phyloP scores from a whole-genome alignment of 2,329 filamentous ascomycete species.

The Sporothrix variecibatus region DNA sequence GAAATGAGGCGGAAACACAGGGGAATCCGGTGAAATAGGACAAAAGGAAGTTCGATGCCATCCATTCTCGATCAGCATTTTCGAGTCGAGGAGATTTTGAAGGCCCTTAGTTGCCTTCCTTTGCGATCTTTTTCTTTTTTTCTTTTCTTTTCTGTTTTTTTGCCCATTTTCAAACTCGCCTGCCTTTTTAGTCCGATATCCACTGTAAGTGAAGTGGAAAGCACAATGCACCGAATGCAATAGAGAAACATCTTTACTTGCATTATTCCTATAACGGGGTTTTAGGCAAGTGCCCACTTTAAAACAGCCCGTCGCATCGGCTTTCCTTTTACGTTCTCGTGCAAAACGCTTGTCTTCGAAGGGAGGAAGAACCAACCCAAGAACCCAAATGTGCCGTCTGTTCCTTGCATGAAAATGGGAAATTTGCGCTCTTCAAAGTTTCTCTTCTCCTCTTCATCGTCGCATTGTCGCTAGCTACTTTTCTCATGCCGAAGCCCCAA shows the following conservation, averaged over 20 bases:
- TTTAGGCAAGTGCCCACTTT: background rate
- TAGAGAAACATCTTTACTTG: background rate
- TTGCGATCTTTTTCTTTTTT: background rate
- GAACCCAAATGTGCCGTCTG: background rate
- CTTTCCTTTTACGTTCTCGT: background rate
- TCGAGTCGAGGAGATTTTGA: background rate
- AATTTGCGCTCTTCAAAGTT: background rate
- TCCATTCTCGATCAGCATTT: background rate
- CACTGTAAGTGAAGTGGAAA: background rate
- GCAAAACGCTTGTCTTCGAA: too few relatives aligned
- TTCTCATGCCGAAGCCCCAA: background rate
- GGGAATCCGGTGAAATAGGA: background rate
- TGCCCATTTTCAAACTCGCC: too few relatives aligned
- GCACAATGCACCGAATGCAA: background rate
- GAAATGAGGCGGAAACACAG: background rate
- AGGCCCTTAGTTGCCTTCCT: background rate
- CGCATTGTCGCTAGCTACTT: background rate
- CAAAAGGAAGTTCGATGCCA: background rate
- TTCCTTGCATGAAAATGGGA: background rate
- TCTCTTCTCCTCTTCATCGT: background rate
- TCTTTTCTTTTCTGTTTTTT: background rate
- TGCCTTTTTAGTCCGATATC: background rate
- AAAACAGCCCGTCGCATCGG: background rate
- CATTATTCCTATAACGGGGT: background rate
- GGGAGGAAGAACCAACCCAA: background rate